Base-by-base conservation (phyloP, 2,329 filamentous ascomycete genomes). In the Thielaviopsis musarum region DNA sequence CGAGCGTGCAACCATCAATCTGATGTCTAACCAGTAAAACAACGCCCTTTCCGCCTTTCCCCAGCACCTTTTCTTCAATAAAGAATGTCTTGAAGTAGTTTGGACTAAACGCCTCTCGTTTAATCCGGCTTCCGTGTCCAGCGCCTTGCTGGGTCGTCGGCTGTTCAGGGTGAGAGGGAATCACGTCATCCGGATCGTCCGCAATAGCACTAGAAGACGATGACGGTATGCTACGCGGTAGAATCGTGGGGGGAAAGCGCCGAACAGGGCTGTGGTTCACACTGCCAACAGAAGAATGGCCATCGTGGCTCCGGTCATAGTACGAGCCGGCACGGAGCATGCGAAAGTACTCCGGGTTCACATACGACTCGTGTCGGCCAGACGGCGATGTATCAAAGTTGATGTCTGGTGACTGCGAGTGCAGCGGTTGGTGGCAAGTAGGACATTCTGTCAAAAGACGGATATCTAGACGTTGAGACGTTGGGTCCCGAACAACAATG, bases 11-110 rank as follows among this genome's bases (percentile, higher is more conserved):
- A 22, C 88, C 85, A 69, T 97, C 93, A 61, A 98, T 82, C 64
- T 95, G 79, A 71, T 98, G 93, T 62, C 88, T 83, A 10, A 98
- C 93, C n/a, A 97, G 77, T 54, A 98, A 72, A 1, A 98, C 93
- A 3, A 98, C 90, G 0, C 93, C 93, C 68, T 95, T 95, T 2
- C 94, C 93, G 22, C 94, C 93, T 66, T 86, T 81, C 0, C 93
- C 93, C 0, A 98, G 77, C 66, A 91, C 85, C 5, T 80, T 78
- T 70, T 97, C 88, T 66, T 95, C 91, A 3, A 90, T 83, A 67
- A 98, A 98, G 71, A 96, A 97, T 15, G 82, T 85, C 66, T 87
- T 82, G 73, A 97, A 97, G 68, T 97, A 98, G 65, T 91, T 84
- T 6, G 87, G 91, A 65, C 86, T 94, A 67, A 98, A 96, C 0